Conservation (phyloP, 2,329 filamentous ascomycete genomes). For the Chaetothyriales sp. region DNA sequence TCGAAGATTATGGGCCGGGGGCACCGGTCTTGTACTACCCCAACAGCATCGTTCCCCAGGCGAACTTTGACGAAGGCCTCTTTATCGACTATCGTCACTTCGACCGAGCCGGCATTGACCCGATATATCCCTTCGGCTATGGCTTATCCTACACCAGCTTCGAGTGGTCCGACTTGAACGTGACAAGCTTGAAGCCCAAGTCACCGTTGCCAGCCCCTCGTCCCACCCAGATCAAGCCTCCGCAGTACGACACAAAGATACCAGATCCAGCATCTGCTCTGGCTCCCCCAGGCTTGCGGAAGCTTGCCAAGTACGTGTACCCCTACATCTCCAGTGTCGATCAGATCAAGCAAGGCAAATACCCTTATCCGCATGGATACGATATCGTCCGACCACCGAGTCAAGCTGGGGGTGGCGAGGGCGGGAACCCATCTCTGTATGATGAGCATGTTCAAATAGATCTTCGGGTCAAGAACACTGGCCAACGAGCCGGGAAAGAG, state of each 20-base stretch:
- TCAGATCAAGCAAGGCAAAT: conserved; percentile 30
- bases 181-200: conserved; percentile 36
- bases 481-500: conserved; percentile 13
- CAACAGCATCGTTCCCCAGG: conserved; percentile 58
- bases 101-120: conserved; percentile 57
- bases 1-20: conserved; percentile 61
- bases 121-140: conserved; percentile 74
- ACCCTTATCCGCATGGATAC: conserved; percentile 43
- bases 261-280: conserved; percentile 43
- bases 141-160: conserved; percentile 73
- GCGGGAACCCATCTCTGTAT: conserved; percentile 53
- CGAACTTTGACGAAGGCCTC: conserved; percentile 67
- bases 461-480: conserved; percentile 14
- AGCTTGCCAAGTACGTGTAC: conserved; percentile 55
- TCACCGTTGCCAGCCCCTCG: conserved; percentile 31
- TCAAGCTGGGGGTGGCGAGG: conserved; percentile 53
- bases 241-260: conserved; percentile 39
- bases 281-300: conserved; percentile 46
- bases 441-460: conserved; percentile 31
- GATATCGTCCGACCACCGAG: conserved; percentile 36
- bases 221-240: conserved; percentile 31
- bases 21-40: conserved; percentile 55
- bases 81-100: conserved; percentile 86
- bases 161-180: conserved; percentile 39
- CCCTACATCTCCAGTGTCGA: conserved; percentile 46